phyloP scores from a whole-genome alignment of 2,329 filamentous ascomycete genomes.

The Domatiomyces catenatus region DNA sequence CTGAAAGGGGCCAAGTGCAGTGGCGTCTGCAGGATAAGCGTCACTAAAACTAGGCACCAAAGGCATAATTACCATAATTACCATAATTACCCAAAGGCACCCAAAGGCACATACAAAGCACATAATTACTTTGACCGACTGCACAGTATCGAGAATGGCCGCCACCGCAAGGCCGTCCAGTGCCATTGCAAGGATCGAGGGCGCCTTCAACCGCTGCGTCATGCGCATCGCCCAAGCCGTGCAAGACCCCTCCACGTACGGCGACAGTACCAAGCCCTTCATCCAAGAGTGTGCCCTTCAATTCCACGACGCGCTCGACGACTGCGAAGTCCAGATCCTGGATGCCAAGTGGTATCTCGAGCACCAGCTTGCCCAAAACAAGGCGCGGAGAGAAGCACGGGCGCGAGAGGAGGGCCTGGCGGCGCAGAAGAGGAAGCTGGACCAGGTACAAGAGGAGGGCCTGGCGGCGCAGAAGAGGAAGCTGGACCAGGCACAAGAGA shows the following conservation, averaged over 20 bases:
- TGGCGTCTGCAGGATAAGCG: neutral
- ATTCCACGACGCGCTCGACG: slow-evolving; percentile 18
- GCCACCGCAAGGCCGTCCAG: slow-evolving; percentile 14
- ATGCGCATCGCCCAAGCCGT: slow-evolving; percentile 17
- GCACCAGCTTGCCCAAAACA: slow-evolving; percentile 13
- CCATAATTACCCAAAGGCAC: too few relatives aligned
- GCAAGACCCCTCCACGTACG: slow-evolving; percentile 16
- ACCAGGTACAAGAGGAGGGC: slow-evolving; percentile 10
- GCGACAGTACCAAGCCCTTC: slow-evolving; percentile 13
- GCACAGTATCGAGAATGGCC: too few relatives aligned
- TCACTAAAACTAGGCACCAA: neutral
- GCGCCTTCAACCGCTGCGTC: slow-evolving; percentile 17
- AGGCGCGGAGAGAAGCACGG: slow-evolving; percentile 12
- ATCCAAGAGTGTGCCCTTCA: slow-evolving; percentile 15
- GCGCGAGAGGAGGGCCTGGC: slow-evolving; percentile 13
- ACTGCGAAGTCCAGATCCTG: slow-evolving; percentile 17
- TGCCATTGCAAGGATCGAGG: slow-evolving; percentile 14
- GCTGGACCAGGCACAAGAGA: slow-evolving; percentile 10
- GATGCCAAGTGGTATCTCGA: slow-evolving; percentile 18
- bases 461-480: slow-evolving; percentile 13
- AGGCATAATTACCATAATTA: too few relatives aligned
- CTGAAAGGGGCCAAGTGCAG: neutral
- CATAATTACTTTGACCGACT: too few relatives aligned
- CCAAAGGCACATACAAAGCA: too few relatives aligned
- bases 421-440: slow-evolving; percentile 12